Base-by-base conservation (phyloP, 2,329 filamentous ascomycete genomes). In the Diplodia scrobiculata region DNA sequence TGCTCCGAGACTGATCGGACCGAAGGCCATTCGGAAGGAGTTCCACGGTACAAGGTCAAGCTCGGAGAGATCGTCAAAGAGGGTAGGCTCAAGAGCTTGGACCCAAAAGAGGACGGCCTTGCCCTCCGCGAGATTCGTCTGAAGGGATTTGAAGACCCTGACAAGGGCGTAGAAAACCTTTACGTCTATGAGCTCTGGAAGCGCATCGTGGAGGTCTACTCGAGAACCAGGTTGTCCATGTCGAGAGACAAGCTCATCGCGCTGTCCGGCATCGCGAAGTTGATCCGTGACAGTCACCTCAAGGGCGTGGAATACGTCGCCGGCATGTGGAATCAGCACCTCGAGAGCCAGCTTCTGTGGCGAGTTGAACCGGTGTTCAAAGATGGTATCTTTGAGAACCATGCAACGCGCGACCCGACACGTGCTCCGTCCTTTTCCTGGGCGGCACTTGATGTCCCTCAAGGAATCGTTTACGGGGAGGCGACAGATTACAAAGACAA, bases 261-360 rank as follows among this genome's bases (percentile, higher is more conserved):
- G 3, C 63, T 72, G 1, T 53, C 69, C 1, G 71, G 71, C 1
- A 67, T 72, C 14, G 70, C 71, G 1, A 59, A 36, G 19, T 48
- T 29, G 4, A 9, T 66, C 14, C n/a, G 3, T 4, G 7, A 21
- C 2, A 60, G 27, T 2, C 71, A 71, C 67, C 69, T 62, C 51
- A 68, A 65, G 9, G 25, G 34, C 7, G 53, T 54, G 19, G 19
- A 51, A 10, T 71, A 70, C 25, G 58, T 70, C 10, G 70, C 66
- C 29, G 69, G 70, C 5, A 52, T 71, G 53, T 71, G 70, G 70
- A 41, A 47, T n/a, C 51, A 47, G 1, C n/a, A 67, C 27, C 47
- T 72, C 0, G 69, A 68, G 34, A 72, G 69, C 21, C 71, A 72
- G 45, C 63, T 72, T 0, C 36, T 72, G 13, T 72, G 70, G 71